A percentile compares a stretch with the other conserved stretches of the same genome.
These are phyloP conservation scores for Plasmodium chabaudi DNA, from an alignment of 169 alveolate species.

Conservation along the genomic window DNA sequence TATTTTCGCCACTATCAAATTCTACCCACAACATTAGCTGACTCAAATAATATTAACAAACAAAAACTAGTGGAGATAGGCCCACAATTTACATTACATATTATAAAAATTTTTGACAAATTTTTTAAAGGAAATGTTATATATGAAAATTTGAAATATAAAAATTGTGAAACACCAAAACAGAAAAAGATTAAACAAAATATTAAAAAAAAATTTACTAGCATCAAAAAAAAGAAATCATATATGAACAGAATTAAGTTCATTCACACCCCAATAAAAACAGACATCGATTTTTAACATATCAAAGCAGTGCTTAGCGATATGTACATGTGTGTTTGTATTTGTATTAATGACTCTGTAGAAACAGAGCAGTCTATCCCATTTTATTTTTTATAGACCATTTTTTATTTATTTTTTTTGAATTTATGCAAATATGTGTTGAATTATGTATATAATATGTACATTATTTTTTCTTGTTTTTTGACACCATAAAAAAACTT, in stretches of 20 bases:
- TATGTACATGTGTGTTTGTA: too few species aligned
- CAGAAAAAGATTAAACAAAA: conserved; percentile 31
- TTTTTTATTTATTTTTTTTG: neutral
- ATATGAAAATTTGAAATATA: conserved; percentile 50
- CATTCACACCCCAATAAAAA: conserved; percentile 29
- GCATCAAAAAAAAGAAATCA: conserved; percentile 14
- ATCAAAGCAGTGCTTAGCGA: too few species aligned
- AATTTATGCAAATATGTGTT: too few species aligned
- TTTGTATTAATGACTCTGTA: too few species aligned
- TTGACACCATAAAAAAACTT: too few species aligned
- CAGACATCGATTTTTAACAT: conserved; percentile 51
- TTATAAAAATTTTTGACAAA: conserved; percentile 62
- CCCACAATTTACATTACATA: conserved; percentile 58
- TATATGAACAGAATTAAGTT: conserved; percentile 5
- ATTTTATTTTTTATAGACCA: too few species aligned
- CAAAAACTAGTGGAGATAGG: conserved; percentile 91
- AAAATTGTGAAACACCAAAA: conserved; percentile 32
- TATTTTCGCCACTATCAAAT: conserved; percentile 95
- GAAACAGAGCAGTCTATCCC: too few species aligned
- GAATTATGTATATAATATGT: too few species aligned
- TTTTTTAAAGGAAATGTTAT: conserved; percentile 63
- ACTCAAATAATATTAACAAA: conserved; percentile 86
- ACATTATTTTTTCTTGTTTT: too few species aligned
- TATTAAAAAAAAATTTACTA: conserved; percentile 20
- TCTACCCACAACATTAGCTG: conserved; percentile 82